Evolutionary conservation across 805 yeast species (phyloP).

Genomic region (Zygoascus biomembranicola): DNA sequence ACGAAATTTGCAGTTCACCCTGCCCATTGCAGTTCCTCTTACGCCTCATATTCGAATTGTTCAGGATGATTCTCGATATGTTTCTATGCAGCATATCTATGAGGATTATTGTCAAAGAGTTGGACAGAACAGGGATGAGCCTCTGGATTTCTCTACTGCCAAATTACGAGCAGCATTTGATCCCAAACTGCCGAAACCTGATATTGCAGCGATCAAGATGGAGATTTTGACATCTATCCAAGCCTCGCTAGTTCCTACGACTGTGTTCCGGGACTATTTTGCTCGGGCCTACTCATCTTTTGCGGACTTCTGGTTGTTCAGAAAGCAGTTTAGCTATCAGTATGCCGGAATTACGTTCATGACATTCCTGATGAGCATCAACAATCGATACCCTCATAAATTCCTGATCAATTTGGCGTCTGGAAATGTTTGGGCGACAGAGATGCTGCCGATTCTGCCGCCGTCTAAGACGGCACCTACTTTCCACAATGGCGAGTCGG

Average conservation of each 20-base stretch:
- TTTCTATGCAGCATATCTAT: slow-evolving; percentile 73
- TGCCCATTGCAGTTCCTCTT: slow-evolving; percentile 88
- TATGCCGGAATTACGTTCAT: slow-evolving; percentile 89
- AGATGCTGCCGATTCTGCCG: slow-evolving; percentile 68
- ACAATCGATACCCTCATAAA: slow-evolving; percentile 89
- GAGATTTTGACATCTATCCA: slow-evolving; percentile 90
- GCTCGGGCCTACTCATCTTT: slow-evolving; percentile 59
- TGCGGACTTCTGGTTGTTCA: slow-evolving; percentile 95
- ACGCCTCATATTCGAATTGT: slow-evolving; percentile 91
- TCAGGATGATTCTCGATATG: slow-evolving; percentile 69
- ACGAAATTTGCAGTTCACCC: slow-evolving; percentile 72
- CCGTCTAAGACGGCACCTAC: slow-evolving; percentile 60
- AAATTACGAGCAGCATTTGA: slow-evolving; percentile 89
- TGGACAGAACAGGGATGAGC: slow-evolving; percentile 77
- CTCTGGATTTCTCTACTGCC: slow-evolving; percentile 76
- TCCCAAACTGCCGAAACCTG: slow-evolving; percentile 90
- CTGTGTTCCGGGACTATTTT: slow-evolving; percentile 74
- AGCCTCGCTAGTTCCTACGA: slow-evolving; percentile 74
- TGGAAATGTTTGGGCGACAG: slow-evolving; percentile 89
- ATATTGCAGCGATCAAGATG: slow-evolving; percentile 75
- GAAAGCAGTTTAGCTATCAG: slow-evolving; percentile 90
- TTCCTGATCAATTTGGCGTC: slow-evolving; percentile 71
- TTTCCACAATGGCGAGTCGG: slow-evolving; percentile 84
- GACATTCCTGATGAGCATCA: slow-evolving; percentile 91
- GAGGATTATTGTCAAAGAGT: slow-evolving; percentile 74